These are phyloP conservation scores for Ciborinia camelliae DNA, from an alignment of 2,329 filamentous ascomycete species.

Conservation along the genomic window DNA sequence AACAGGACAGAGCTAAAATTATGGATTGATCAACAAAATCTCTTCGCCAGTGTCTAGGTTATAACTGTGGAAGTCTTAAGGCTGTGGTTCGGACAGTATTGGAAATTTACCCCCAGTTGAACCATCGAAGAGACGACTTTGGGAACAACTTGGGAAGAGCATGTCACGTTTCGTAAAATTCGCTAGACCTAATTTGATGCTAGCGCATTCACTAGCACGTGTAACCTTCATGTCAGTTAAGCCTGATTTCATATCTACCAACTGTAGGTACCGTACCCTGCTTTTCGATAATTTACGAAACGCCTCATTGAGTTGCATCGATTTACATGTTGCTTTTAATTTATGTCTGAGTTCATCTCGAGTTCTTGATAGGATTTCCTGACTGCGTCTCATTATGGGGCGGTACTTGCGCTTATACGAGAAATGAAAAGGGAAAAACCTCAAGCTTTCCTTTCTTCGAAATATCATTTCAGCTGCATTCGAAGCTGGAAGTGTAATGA, in stretches of 20 bases:
- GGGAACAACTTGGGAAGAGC: no score
- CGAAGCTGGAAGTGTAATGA: neutral
- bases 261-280: no score
- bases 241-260: neutral
- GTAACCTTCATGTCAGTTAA: no score
- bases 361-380: rapidly evolving
- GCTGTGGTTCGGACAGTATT: no score
- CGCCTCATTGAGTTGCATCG: neutral
- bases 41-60: no score
- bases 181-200: neutral
- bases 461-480: neutral
- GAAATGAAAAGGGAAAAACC: neutral
- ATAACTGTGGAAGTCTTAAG: no score
- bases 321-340: neutral
- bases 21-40: neutral
- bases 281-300: no score
- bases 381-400: neutral
- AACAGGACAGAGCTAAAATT: neutral
- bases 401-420: neutral
- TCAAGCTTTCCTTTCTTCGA: neutral
- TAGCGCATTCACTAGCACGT: neutral
- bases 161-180: neutral
- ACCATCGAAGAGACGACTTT: neutral
- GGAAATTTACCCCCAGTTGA: neutral
- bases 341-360: neutral